These are phyloP conservation scores for Oryza meyeriana DNA, from an alignment of 176 grass and related monocot genomes.

Conservation along the genomic window DNA sequence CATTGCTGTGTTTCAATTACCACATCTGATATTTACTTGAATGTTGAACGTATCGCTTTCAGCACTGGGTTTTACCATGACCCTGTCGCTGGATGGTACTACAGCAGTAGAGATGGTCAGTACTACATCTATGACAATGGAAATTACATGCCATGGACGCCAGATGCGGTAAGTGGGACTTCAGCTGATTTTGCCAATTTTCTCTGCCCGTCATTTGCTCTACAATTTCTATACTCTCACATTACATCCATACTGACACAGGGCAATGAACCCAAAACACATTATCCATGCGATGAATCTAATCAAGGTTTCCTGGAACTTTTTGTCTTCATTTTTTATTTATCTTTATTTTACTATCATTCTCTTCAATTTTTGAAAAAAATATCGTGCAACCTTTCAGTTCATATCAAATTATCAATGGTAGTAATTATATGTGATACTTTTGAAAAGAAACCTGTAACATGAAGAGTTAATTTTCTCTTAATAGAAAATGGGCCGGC, in stretches of 20 bases:
- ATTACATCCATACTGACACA: slow-evolving; percentile 40
- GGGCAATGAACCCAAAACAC: slow-evolving; percentile 30
- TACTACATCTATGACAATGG: slow-evolving; percentile 72
- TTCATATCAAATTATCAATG: background rate
- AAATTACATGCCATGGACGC: slow-evolving; percentile 45
- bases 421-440: background rate
- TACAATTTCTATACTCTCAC: background rate
- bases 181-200: slow-evolving; percentile 8
- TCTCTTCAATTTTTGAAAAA: slow-evolving; percentile 18
- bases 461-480: background rate
- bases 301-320: slow-evolving; percentile 25
- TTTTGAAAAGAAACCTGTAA: background rate
- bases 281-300: slow-evolving; percentile 32
- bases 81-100: slow-evolving; percentile 78
- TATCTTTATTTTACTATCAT: background rate
- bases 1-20: background rate
- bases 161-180: slow-evolving; percentile 31
- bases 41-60: slow-evolving; percentile 28
- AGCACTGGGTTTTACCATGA: slow-evolving; percentile 94
- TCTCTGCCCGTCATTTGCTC: background rate
- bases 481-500: background rate
- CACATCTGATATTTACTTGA: slow-evolving; percentile 12
- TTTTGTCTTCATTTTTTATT: background rate
- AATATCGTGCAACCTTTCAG: background rate
- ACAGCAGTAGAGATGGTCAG: slow-evolving; percentile 59